Base-by-base conservation (phyloP, 1,284 basidiomycete species). In the Ceratobasidium theobromae region DNA sequence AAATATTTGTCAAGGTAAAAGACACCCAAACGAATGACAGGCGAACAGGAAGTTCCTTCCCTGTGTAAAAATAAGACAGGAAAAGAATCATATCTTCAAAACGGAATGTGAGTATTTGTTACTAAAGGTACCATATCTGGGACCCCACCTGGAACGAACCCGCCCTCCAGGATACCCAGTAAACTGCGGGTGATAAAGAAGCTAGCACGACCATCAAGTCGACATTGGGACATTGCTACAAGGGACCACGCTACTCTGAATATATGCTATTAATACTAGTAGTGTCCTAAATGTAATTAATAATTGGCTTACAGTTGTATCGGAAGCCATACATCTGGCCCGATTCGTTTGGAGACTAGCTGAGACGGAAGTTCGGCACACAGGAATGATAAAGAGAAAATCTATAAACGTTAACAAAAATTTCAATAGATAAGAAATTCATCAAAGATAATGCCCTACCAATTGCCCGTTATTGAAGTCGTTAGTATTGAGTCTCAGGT, bases 241-340 rank as follows among this genome's bases (percentile, higher is more conserved):
- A 82, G 67, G 48, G 67, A 68, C 72, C 73, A 72, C 28, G 70
- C 73, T 65, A 72, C 83, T 83, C 67, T 70, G 41, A 14, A 46
- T 23, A 45, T 5, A 30, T 32, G 38, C 25, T 27, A 23, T 27
- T 52, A 69, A 57, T 70, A 73, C 53, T 49, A n/a, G n/a, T 54
- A 53, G 3, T 28, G 27, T 5, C 8, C 18, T 21, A 4, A 57
- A 2, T n/a, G n/a, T n/a, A 40, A 0, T 4, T 30, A 5, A 48
- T 33, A 18, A 28, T 38, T n/a, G 54, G 38, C 62, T 68, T 53
- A 57, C 48, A 62, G 33, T 23, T 64, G 60, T n/a, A 77, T 82
- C 0, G 88, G 87, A 70, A 89, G 85, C 86, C 86, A 89, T 27
- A 83, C 78, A 73, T 89, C 87, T 1, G 86, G 85, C 3, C 87